These are phyloP conservation scores for Kurtzmaniella quercitrusa DNA, from an alignment of 1,139 yeast species.

Conservation along the genomic window DNA sequence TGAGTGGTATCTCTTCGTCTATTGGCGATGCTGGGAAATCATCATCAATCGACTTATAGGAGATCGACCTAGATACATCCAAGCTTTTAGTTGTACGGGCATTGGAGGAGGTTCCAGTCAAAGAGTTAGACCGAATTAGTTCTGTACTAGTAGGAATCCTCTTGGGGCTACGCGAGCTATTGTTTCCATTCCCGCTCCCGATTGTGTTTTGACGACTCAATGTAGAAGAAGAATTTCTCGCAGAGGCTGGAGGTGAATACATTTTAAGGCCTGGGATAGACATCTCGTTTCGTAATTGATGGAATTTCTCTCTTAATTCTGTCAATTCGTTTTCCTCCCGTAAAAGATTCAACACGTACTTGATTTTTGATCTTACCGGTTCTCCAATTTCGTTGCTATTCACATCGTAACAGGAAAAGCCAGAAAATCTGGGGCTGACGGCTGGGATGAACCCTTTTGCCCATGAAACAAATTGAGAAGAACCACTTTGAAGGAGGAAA, in stretches of 20 bases:
- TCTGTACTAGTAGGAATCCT: not conserved
- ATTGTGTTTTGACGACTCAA: not conserved
- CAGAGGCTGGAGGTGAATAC: conserved; percentile 1
- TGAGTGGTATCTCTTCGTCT: not conserved
- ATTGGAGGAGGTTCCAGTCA: not conserved
- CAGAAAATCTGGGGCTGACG: conserved; percentile 12
- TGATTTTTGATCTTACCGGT: conserved; percentile 27
- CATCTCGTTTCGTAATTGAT: conserved; percentile 38
- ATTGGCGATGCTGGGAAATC: conserved; percentile 5
- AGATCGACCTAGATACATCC: conserved; percentile 13
- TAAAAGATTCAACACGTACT: conserved; percentile 24
- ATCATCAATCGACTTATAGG: conserved; percentile 2
- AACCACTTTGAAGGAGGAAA: conserved; percentile 37
- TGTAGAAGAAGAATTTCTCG: not conserved
- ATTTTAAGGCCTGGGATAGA: conserved; percentile 30
- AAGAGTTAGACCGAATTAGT: not conserved
- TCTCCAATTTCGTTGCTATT: conserved; percentile 13
- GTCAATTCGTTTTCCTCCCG: conserved; percentile 22
- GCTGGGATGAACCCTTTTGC: conserved; percentile 13
- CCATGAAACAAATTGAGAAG: conserved; percentile 31
- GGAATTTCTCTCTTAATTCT: conserved; percentile 34
- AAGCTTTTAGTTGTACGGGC: conserved; percentile 14
- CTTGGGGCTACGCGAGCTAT: not conserved
- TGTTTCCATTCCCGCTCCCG: not conserved
- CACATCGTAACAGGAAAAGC: conserved; percentile 8